Evolutionary conservation across 306 rosid genomes (phyloP), one percentile per base, ranked within the genome.

Genomic region (Luffa aegyptiaca): DNA sequence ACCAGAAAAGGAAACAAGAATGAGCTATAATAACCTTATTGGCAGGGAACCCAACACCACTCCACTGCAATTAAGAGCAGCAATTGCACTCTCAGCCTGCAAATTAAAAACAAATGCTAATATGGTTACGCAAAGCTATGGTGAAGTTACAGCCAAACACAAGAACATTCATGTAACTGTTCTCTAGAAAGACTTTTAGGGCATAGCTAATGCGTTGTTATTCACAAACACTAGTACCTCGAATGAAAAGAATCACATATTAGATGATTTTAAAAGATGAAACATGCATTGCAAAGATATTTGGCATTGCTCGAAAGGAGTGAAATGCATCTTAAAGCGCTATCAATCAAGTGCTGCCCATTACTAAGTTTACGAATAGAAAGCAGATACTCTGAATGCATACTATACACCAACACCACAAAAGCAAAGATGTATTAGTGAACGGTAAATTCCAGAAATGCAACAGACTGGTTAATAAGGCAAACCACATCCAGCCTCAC

Each of bases 31-130:
- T 35, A 71, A 95, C 99, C 99, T 95, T 89, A 95, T 95, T 37
- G 99, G 99, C 84, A 93, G 88, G 39, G 97, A 72, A 55, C 99
- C 97, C 93, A 95, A 81, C 82, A 95, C 89, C 86, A 91, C 96
- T 57, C 99, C 99, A 80, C 99, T 93, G 65, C 99, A 95, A 90
- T 93, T 95, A 70, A 95, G 94, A 79, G 99, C 98, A 5, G 93
- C 93, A 88, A 95, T 95, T 80, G 99, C 99, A 84, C 98, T 91
- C 81, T 95, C 97, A 79, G 98, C 98, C 98, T 94, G 93, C 82
- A 80, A 79, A 44, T 62, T 8, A 65, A 8, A 37, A 65, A 17
- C 53, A 3, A 73, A 31, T 26, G 21, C 31, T 33, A 10, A 49
- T 18, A 31, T 21, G 33, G 41, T 46, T 37, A 51, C 33, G 46